Evolutionary conservation across 768 basidiomycete species (phyloP), one percentile per base, ranked within the genome.

Genomic region (Termitomyces eurrhizus): DNA sequence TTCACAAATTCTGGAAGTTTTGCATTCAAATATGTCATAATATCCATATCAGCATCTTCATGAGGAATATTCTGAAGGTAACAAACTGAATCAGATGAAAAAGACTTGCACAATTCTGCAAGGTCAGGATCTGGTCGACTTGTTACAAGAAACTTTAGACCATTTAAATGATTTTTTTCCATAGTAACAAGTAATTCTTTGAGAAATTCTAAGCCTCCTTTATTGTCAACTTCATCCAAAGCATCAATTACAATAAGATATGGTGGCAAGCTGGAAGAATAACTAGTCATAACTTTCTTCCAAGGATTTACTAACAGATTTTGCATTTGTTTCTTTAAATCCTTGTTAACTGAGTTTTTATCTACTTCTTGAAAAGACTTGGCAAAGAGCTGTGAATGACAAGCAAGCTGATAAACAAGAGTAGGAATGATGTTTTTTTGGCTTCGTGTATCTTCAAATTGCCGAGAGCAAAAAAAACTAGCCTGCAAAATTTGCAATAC

Each of bases 71-170:
- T 21, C 21, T 21, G 21, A 21, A 21, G 21, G 21, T 21, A 21
- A 21, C 21, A 21, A 21, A 21, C 21, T 21, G 21, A 21, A 21
- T 21, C 21, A 21, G 21, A 21, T 21, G 21, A 21, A 21, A 21
- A 21, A 21, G 21, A 21, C 21, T 21, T 21, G 21, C 21, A 21
- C 21, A 21, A 21, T 21, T 21, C 21, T 21, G 21, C 69, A 50
- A 70, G 39, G 2, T 59, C 18, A 61, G 24, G 50, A 33, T 44
- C 60, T 41, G 57, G 41, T 41, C 67, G 65, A 51, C 69, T 70
- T 21, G 67, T 68, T 11, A 68, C 45, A 24, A 46, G 24, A 46
- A 46, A 46, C 7, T 46, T 46, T 4, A 46, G 45, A 3, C 45
- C 21, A 21, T 21, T 21, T 21, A 21, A 21, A 21, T 21, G 21